Base-by-base conservation (phyloP, 352 stramenopile species). In the Aphanomyces invadans region DNA sequence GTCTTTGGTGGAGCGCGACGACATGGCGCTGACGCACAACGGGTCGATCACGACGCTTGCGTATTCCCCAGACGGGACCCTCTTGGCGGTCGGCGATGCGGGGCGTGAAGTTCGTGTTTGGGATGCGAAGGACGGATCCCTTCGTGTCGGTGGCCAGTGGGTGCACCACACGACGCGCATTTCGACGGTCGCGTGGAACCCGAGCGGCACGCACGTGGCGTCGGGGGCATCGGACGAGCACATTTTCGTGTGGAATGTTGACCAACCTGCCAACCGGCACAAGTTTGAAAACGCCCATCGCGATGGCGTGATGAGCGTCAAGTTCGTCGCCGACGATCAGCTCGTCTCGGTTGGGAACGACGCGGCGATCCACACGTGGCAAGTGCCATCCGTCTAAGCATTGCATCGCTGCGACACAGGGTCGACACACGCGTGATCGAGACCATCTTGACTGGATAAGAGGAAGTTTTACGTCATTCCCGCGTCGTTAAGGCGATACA, bases 141-240 rank as follows among this genome's bases (percentile, higher is more conserved):
- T 96, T 45, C 80, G 96, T 68, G 80, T 97, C 36, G 92, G 96
- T 69, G 88, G 88, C 23, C 75, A 89, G 74, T 99, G 96, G 96
- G 95, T 97, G 23, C 98, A 96, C 79, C 96, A 99, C 77, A 96
- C 95, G 57, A 96, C 95, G 65, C 83, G 85, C 25, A 90, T 99
- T 46, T 97, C 87, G 28, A 92, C 78, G 48, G 75, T 99, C 7
- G 85, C 94, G 29, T 99, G 96, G 92, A 94, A 89, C 26, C 85
- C 86, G 1, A 93, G 95, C 68, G 87, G 93, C 63, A 86, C 88
- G 51, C 87, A 94, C 36, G 71, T 99, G 5, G 95, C 87, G 12
- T 97, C 89, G 65, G 90, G 92, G 7, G 92, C 93, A 46, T 80
- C 95, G 21, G 96, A 99, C 73, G 96, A 98, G 69, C 91, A 90